Conservation (phyloP, 257 asterid genomes). For the Plantago elongata region DNA sequence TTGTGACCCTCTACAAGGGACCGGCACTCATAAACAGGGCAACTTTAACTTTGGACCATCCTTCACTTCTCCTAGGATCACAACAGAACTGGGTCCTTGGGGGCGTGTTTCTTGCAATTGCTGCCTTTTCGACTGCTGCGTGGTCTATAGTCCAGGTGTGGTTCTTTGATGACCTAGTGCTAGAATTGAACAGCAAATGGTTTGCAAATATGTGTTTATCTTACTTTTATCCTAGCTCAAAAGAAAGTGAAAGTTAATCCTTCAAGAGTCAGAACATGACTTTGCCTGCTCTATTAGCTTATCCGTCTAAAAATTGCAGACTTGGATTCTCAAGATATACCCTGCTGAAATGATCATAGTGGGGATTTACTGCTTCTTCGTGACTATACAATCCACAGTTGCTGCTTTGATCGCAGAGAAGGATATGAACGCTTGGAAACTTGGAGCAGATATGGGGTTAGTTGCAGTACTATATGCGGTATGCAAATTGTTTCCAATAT, state of each 20-base stretch:
- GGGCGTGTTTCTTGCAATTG: slow-evolving; percentile 35
- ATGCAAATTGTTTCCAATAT: slow-evolving; percentile 6
- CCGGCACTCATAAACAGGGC: slow-evolving; percentile 35
- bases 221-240: too few relatives aligned
- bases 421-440: slow-evolving; percentile 40
- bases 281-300: neutral
- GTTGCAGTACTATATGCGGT: slow-evolving; percentile 42
- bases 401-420: slow-evolving; percentile 38
- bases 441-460: slow-evolving; percentile 34
- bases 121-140: slow-evolving; percentile 38
- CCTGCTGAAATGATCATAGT: slow-evolving; percentile 46
- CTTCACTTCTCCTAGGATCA: slow-evolving; percentile 12
- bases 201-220: too few relatives aligned
- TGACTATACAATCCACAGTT: slow-evolving; percentile 37
- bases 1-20: slow-evolving; percentile 41
- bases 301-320: slow-evolving; percentile 20
- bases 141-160: slow-evolving; percentile 53
- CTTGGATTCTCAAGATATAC: slow-evolving; percentile 45
- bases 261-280: neutral
- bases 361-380: slow-evolving; percentile 39
- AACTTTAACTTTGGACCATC: slow-evolving; percentile 9
- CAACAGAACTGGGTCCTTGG: slow-evolving; percentile 44
- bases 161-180: neutral
- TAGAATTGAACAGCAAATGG: too few relatives aligned
- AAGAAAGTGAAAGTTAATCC: too few relatives aligned